Conservation (phyloP, 352 stramenopile species). For the Pythium myriotylum region DNA sequence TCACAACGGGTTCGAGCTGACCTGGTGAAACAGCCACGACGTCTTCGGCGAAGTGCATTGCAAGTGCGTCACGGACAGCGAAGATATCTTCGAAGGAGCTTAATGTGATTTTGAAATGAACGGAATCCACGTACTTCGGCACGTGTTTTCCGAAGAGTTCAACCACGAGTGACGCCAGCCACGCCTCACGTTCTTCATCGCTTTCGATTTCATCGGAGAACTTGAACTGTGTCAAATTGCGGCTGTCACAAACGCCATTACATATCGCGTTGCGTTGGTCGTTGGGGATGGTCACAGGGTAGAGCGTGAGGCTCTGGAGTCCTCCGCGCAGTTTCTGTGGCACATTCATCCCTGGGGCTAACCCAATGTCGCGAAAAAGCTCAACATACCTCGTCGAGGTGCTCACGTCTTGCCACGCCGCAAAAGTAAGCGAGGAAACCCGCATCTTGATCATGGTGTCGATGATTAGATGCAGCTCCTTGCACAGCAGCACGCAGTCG, state of each 20-base stretch:
- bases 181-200: background rate
- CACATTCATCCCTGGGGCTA: background rate
- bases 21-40: background rate
- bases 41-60: background rate
- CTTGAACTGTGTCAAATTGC: background rate
- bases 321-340: background rate
- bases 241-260: background rate
- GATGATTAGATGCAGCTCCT: background rate
- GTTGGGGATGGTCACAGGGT: background rate
- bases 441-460: background rate
- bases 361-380: background rate
- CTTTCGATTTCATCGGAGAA: background rate
- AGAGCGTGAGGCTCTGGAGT: background rate
- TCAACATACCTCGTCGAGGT: background rate
- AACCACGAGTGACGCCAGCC: background rate
- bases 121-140: background rate
- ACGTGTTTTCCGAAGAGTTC: background rate
- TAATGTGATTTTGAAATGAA: background rate
- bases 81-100: background rate
- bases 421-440: constrained; percentile 5
- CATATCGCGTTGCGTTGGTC: background rate
- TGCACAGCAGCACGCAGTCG: background rate
- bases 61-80: background rate
- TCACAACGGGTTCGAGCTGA: background rate
- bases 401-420: background rate